Conservation (phyloP, 2,329 filamentous ascomycete genomes). For the Colletotrichum spinosum region DNA sequence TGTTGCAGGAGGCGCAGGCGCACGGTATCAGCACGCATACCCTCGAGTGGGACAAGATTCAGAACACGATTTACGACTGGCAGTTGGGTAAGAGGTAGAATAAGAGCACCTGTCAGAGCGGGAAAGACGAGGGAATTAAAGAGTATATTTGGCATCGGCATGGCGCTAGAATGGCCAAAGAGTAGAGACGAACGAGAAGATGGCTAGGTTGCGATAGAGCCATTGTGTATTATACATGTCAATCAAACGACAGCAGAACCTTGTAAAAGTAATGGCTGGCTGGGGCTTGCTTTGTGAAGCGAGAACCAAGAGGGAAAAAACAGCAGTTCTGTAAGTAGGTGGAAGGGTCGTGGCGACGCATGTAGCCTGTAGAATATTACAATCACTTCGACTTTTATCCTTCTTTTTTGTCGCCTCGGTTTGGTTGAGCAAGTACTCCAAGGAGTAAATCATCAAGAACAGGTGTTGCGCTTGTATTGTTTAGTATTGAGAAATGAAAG, state of each 20-base stretch:
- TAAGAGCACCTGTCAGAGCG: background rate
- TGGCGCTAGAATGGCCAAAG: background rate
- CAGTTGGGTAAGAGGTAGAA: slow-evolving; percentile 72
- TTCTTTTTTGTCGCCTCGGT: too few species aligned
- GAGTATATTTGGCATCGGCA: background rate
- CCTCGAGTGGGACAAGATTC: slow-evolving; percentile 89
- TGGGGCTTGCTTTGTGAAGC: background rate
- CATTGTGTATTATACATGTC: slow-evolving; percentile 25
- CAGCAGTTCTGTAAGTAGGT: too few species aligned
- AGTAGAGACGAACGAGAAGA: background rate
- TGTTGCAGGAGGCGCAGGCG: slow-evolving; percentile 89
- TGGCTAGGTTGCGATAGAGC: background rate
- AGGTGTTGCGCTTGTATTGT: too few species aligned
- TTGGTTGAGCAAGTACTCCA: too few species aligned
- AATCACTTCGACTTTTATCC: too few species aligned
- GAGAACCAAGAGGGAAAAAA: too few species aligned
- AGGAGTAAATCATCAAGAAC: too few species aligned
- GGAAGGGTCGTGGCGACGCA: too few species aligned
- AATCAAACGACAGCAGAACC: background rate
- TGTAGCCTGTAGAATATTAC: too few species aligned
- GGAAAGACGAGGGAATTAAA: background rate
- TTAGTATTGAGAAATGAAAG: background rate
- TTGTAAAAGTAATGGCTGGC: slow-evolving; percentile 20
- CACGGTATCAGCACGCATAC: slow-evolving; percentile 75
- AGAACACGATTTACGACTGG: slow-evolving; percentile 87